Evolutionary conservation across 768 basidiomycete species (phyloP), one percentile per base, ranked within the genome.

Genomic region (Leccinum variicolor): DNA sequence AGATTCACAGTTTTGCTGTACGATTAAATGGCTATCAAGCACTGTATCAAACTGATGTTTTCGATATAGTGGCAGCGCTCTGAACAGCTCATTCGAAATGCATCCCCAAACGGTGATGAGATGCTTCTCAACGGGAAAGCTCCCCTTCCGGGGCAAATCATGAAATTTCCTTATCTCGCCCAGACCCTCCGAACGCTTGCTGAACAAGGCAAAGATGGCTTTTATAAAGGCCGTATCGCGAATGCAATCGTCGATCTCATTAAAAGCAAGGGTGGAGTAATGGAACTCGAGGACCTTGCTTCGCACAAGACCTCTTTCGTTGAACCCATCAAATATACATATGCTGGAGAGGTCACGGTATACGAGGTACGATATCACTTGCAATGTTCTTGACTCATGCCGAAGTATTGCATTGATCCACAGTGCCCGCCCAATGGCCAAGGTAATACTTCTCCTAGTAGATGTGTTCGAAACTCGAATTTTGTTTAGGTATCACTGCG

Each of bases 371-470:
- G 77, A 25, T n/a, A 7, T 17, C 34, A 10, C 17, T 25, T 19
- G 14, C 21, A 43, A 19, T 13, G 3, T 46, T 52, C 10, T 49
- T 53, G 46, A 29, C 26, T 11, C 31, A 19, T 47, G 25, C 14
- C 29, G 7, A 47, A 58, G 28, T 17, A 21, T 52, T 21, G 31
- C 5, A 48, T 52, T 59, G 19, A 53, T 41, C 15, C 47, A 6
- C 46, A 93, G 92, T 96, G 94, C 65, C 96, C 95, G 8, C 96
- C 96, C 0, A 98, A 97, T 69, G 94, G 96, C 9, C 95, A 98
- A 82, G 96, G 95, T 67, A 13, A 58, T 53, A 46, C 46, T 21
- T 13, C 26, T 47, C 45, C n/a, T n/a, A 21, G 43, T 53, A 11
- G 9, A 58, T 13, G 17, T 21, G 47, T 23, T 19, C 39, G 50